Evolutionary conservation across 2,329 filamentous ascomycete genomes (phyloP), one percentile per base, ranked within the genome.

Genomic region (Paecilomyces variotii): DNA sequence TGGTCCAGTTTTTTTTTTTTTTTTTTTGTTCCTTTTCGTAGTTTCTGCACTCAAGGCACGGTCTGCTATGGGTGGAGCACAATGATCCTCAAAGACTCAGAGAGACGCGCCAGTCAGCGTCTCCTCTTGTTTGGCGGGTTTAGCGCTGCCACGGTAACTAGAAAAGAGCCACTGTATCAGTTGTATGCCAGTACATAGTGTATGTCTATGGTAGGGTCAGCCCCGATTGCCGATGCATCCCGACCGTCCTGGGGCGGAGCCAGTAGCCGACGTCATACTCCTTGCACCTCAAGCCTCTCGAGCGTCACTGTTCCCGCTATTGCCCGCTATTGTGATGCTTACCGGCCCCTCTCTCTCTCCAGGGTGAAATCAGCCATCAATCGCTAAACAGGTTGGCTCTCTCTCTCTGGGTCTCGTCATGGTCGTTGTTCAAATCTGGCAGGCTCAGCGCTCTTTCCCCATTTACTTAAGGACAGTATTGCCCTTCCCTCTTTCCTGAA

Each of bases 391-490:
- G 50, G 25, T 24, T 26, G 50, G 25, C 30, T 32, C 30, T 10
- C 30, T 5, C 30, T 32, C 30, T 10, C 30, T 5, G 7, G 39
- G 39, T 45, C 39, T 45, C 50, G 27, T 26, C 50, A 28, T 52
- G 10, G 10, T 52, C 6, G 50, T 52, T 14, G 24, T 52, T 7
- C 50, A 26, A 10, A 27, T 58, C 27, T 53, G 60, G 60, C 39
- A 9, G n/a, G 39, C 35, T 51, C 19, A 27, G 3, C 9, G 14
- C 51, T 39, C 32, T 51, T 59, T 56, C 32, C 57, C 56, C 50
- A 50, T 57, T 54, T 39, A 24, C 57, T 39, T 49, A 58, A 56
- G 59, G 50, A 58, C 54, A 56, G 54, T 58, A 55, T 57, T 56
- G 56, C 59, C 59, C 57, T 32, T 25, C 58, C 34, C 39, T 56